These are phyloP conservation scores for Arabidopsis lyrata DNA, from an alignment of 441 rosid species.

Conservation along the genomic window DNA sequence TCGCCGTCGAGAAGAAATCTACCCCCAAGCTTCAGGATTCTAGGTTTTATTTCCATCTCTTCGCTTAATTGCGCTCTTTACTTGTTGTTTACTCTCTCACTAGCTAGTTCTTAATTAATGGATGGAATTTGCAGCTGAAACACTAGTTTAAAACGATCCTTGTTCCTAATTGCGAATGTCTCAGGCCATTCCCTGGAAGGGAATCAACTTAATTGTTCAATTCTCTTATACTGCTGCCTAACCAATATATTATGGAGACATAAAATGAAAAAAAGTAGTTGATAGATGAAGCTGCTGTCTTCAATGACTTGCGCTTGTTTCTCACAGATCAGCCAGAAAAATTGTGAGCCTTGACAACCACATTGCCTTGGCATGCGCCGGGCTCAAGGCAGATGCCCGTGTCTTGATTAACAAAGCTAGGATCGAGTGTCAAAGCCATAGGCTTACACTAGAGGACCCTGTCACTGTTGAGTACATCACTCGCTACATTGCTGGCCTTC, in stretches of 20 bases:
- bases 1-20: constrained; percentile 93
- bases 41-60: constrained; percentile 48
- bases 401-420: constrained; percentile 80
- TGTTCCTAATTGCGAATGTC: too few relatives aligned
- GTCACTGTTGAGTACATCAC: constrained; percentile 92
- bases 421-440: constrained; percentile 87
- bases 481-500: constrained; percentile 87
- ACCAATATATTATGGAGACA: too few relatives aligned
- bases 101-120: too few relatives aligned
- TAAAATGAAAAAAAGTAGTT: neutral
- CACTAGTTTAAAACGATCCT: too few relatives aligned
- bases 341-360: constrained; percentile 88
- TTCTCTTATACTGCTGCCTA: neutral
- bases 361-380: constrained; percentile 89
- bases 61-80: neutral
- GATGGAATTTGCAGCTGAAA: too few relatives aligned
- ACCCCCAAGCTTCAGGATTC: constrained; percentile 86
- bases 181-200: neutral
- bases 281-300: neutral
- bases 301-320: constrained; percentile 1
- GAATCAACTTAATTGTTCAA: neutral
- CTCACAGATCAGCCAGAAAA: constrained; percentile 77
- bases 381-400: constrained; percentile 94
- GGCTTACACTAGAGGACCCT: constrained; percentile 89
- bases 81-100: neutral